Conservation (phyloP, 768 basidiomycete species). For the Mycena vulgaris region DNA sequence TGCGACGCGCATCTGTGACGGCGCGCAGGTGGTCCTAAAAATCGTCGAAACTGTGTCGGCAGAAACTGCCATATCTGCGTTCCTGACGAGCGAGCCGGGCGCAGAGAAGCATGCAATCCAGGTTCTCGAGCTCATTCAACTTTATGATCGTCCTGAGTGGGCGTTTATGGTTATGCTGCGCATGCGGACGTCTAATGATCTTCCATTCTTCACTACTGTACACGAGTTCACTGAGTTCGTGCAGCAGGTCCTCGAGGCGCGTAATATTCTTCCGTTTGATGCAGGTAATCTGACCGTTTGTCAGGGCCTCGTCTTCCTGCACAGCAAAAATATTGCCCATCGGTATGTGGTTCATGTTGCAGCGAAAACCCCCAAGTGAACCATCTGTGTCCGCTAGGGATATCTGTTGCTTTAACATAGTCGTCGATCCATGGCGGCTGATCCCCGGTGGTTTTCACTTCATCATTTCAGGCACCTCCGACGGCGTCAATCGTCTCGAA, state of each 20-base stretch:
- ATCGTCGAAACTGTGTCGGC: neutral
- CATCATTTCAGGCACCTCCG: neutral
- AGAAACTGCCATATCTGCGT: neutral
- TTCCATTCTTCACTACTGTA: neutral
- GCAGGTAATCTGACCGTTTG: neutral
- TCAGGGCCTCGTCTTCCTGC: constrained; percentile 4
- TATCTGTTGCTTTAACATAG: neutral
- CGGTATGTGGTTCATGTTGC: neutral
- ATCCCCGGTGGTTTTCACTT: constrained; percentile 20
- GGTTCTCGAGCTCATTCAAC: neutral
- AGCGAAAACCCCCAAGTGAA: too few relatives aligned
- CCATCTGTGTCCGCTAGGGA: neutral
- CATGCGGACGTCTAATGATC: neutral
- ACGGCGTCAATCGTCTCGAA: neutral
- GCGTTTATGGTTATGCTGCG: neutral
- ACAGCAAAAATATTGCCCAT: constrained; percentile 7
- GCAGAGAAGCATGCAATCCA: neutral
- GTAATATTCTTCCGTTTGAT: neutral
- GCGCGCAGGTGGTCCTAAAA: neutral
- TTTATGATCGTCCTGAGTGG: neutral
- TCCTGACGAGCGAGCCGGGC: neutral
- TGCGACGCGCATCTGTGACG: neutral
- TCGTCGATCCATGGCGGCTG: constrained; percentile 9
- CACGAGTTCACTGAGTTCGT: constrained; percentile 4
- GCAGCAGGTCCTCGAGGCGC: constrained; percentile 1